Evolutionary conservation across 139 green algal genomes (phyloP).

Genomic region (Auxenochlorella protothecoides): DNA sequence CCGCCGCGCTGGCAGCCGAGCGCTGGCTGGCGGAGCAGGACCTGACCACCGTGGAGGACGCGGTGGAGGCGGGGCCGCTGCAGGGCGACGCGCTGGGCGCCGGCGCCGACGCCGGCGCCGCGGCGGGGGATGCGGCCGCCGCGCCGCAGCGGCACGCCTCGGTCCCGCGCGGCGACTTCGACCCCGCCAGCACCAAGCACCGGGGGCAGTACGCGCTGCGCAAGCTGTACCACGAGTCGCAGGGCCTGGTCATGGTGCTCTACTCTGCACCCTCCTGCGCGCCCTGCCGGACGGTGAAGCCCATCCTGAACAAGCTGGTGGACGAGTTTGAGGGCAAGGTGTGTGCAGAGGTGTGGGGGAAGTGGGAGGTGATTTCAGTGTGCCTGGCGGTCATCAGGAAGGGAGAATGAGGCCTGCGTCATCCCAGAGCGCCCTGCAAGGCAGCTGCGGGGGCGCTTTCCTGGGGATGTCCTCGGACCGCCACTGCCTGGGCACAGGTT

Average conservation of each 20-base stretch:
- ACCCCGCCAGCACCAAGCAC: slow-evolving; percentile 55
- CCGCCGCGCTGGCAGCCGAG: slow-evolving; percentile 86
- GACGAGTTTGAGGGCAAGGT: slow-evolving; percentile 64
- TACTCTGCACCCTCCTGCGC: slow-evolving; percentile 81
- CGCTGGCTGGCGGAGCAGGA: slow-evolving; percentile 61
- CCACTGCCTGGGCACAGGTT: slow-evolving; percentile 19
- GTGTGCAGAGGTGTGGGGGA: background rate
- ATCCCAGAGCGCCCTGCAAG: background rate
- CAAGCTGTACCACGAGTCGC: slow-evolving; percentile 93
- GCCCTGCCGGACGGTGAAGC: slow-evolving; percentile 84
- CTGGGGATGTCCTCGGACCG: background rate
- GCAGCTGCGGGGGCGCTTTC: background rate
- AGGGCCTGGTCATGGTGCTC: slow-evolving; percentile 72
- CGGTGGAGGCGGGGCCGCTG: too few relatives aligned
- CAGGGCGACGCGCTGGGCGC: background rate
- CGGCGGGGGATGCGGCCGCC: background rate
- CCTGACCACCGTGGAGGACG: background rate
- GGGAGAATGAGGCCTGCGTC: background rate
- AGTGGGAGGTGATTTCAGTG: background rate
- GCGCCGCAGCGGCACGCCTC: background rate
- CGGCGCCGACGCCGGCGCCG: background rate
- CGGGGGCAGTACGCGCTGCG: slow-evolving; percentile 87
- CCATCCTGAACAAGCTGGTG: slow-evolving; percentile 81
- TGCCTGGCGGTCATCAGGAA: background rate
- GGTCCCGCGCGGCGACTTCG: slow-evolving; percentile 22